These are phyloP conservation scores for Agarophyton chilense DNA, from an alignment of 23 red algal species.

Conservation along the genomic window DNA sequence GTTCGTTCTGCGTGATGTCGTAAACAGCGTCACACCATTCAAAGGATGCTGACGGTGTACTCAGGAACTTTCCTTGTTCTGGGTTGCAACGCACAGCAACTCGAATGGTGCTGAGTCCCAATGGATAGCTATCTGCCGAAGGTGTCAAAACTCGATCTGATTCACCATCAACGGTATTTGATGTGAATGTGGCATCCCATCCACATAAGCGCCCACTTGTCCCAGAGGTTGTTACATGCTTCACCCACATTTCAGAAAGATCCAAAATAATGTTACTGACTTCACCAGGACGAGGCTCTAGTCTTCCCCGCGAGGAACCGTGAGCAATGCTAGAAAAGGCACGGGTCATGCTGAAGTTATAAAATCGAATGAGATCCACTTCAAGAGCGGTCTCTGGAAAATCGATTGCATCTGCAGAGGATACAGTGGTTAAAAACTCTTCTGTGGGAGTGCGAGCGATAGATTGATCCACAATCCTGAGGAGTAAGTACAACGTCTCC, in stretches of 20 bases:
- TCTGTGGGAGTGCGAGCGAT: conserved; percentile 41
- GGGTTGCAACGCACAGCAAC: conserved; percentile 54
- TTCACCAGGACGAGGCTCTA: conserved; percentile 41
- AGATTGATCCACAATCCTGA: conserved; percentile 47
- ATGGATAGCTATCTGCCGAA: conserved; percentile 15
- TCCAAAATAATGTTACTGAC: conserved; percentile 63
- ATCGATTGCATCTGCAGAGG: not conserved
- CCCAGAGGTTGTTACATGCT: conserved; percentile 38
- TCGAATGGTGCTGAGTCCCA: conserved; percentile 25
- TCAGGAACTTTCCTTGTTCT: conserved; percentile 60
- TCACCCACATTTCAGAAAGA: conserved; percentile 55
- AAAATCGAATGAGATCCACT: conserved; percentile 43
- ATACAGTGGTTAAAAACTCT: conserved; percentile 31
- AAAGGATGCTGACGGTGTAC: conserved; percentile 27
- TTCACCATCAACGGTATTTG: conserved; percentile 22
- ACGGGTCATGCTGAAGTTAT: conserved; percentile 61
- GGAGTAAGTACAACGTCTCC: conserved; percentile 50
- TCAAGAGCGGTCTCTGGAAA: conserved; percentile 37
- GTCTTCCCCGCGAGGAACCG: conserved; percentile 40
- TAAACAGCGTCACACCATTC: conserved; percentile 55
- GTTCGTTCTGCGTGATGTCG: conserved; percentile 25
- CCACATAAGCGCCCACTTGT: conserved; percentile 65
- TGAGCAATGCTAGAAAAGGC: conserved; percentile 28
- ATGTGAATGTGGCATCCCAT: conserved; percentile 40
- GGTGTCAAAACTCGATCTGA: conserved; percentile 31